Evolutionary conservation across 108 stramenopile species (phyloP).

Genomic region (Skeletonema grethae): DNA sequence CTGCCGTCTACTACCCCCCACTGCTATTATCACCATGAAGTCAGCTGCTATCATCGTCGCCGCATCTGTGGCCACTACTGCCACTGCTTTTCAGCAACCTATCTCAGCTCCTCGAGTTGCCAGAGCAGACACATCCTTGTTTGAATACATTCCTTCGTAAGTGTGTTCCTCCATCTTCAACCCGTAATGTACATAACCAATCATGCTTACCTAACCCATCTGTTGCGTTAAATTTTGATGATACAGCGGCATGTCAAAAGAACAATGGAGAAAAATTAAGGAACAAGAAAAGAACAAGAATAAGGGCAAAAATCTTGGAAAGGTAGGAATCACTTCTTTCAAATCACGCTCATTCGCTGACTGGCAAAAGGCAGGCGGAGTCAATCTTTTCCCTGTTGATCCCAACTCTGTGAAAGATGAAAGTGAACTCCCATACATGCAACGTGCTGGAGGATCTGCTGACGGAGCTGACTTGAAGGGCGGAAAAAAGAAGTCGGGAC

Average conservation of each 20-base stretch:
- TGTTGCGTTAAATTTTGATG: background rate
- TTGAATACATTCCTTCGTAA: constrained; percentile 70
- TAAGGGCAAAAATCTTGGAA: constrained; percentile 83
- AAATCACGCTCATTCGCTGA: constrained; percentile 79
- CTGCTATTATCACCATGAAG: constrained; percentile 42
- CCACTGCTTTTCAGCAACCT: constrained; percentile 13
- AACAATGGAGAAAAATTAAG: constrained; percentile 83
- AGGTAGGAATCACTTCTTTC: constrained; percentile 83
- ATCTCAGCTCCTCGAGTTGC: constrained; percentile 15
- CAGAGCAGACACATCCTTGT: constrained; percentile 62
- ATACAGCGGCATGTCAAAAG: constrained; percentile 72
- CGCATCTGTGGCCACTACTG: constrained; percentile 21
- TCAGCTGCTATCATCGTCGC: constrained; percentile 23
- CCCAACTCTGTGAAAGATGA: constrained; percentile 73
- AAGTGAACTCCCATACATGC: constrained; percentile 90
- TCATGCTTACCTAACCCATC: background rate
- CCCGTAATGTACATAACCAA: background rate
- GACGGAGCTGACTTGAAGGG: constrained; percentile 80
- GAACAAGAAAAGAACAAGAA: constrained; percentile 69
- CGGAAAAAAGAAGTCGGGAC: constrained; percentile 55
- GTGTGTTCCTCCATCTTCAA: constrained; percentile 11
- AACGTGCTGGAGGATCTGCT: constrained; percentile 75
- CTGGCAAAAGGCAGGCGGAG: constrained; percentile 89
- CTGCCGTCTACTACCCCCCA: too few relatives aligned
- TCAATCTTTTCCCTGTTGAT: constrained; percentile 88